A percentile compares a stretch with the other conserved stretches of the same genome.
These are phyloP conservation scores for Pseudogymnoascus sp. DNA, from an alignment of 2,329 filamentous ascomycete species.

Conservation along the genomic window DNA sequence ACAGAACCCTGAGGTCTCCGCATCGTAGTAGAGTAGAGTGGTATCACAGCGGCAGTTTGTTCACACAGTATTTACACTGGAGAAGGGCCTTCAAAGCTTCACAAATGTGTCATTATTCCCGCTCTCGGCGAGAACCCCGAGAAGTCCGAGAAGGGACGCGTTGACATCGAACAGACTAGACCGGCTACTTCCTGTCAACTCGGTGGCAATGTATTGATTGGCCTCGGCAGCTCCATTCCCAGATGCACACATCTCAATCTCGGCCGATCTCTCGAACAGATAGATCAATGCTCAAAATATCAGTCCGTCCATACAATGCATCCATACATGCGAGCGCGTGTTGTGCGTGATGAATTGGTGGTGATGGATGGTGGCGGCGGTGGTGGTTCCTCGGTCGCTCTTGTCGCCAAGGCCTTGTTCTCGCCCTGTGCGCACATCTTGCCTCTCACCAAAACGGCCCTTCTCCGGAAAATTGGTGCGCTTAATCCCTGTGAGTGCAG, in stretches of 20 bases:
- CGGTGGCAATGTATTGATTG: neutral
- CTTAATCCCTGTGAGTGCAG: neutral
- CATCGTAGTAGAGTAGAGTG: neutral
- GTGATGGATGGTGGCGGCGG: neutral
- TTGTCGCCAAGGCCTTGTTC: neutral
- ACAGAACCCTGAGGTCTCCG: neutral
- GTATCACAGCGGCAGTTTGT: conserved; percentile 3
- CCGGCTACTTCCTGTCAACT: neutral
- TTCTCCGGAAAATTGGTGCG: conserved; percentile 7
- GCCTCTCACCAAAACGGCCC: conserved; percentile 1
- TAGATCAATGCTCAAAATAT: neutral
- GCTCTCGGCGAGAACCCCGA: neutral
- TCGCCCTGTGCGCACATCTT: conserved; percentile 1
- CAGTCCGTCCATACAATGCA: neutral
- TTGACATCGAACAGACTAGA: neutral
- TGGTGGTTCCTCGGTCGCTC: conserved; percentile 6
- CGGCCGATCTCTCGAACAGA: neutral
- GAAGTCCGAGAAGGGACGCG: neutral
- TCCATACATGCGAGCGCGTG: conserved; percentile 5
- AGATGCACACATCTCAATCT: neutral
- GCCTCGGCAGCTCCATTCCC: neutral
- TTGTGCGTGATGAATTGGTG: neutral
- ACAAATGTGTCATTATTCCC: neutral
- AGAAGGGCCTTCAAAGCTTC: conserved; percentile 6
- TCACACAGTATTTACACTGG: neutral